Evolutionary conservation across 2,329 filamentous ascomycete genomes (phyloP), one percentile per base, ranked within the genome.

Genomic region (Phyllosticta citribraziliensis): DNA sequence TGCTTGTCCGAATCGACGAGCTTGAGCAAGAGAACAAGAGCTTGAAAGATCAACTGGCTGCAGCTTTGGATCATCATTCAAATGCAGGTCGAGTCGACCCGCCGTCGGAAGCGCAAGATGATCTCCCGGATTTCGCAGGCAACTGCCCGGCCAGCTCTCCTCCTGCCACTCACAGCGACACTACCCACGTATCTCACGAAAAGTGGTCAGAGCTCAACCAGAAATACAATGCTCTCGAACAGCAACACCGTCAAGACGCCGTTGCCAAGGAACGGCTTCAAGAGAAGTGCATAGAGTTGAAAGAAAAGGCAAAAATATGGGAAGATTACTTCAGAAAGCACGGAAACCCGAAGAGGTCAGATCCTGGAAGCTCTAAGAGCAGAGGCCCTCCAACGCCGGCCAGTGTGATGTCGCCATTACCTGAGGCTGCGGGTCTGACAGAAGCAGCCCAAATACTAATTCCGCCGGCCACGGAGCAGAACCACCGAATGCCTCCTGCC

Each of bases 1-100:
- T 62, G 5, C 35, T 58, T 3, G 27, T 55, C 14, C 52, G 53
- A 8, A 52, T 61, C 20, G 55, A 61, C 24, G 33, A 61, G 20
- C 47, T 63, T 24, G 57, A 63, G 47, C 20, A 52, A 19, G 52
- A 10, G 67, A 67, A 56, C 55, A 59, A 12, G 59, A 66, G 27
- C 35, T 67, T 33, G 58, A 67, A 57, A 63, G 59, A 56, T 33
- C 63, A 53, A 25, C 62, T 33, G 51, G 63, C 14, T 11, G 33
- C 56, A 5, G 24, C 62, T 11, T 55, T 57, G 17, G 24, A 56
- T 19, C 9, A 19, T 12, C 12, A 19, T 2, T 22, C 33, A 12
- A 5, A 11, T 35, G 35, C 11, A 30, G n/a, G 19, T 3, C 52
- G 20, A 22, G n/a, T 6, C 11, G 24, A 55, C 6, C 35, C 20